phyloP scores from a whole-genome alignment of 1,284 basidiomycete species.

The Trichosporon asahii region DNA sequence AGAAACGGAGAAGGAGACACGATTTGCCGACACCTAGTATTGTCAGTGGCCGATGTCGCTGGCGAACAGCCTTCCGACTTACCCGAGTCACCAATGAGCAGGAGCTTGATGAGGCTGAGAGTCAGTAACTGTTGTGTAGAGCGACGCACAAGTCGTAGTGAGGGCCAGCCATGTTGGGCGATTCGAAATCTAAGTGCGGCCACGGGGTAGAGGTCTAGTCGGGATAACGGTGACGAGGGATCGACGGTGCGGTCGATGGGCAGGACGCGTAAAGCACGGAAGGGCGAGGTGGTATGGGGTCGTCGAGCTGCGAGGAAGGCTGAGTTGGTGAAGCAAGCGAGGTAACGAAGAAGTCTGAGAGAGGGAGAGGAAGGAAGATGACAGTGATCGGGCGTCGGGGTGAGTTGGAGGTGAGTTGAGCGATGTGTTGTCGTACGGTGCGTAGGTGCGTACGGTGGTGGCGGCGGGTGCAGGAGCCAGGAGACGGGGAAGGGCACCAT shows the following conservation, averaged over 20 bases:
- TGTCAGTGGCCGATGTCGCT: background rate
- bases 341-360: background rate
- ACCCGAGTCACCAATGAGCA: constrained; percentile 97
- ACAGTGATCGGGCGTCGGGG: background rate
- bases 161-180: constrained; percentile 41
- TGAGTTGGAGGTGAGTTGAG: constrained; percentile 5
- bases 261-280: background rate
- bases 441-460: background rate
- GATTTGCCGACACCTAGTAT: constrained; percentile 90
- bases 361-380: background rate
- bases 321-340: background rate
- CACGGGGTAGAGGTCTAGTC: background rate
- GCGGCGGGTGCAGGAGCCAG: background rate
- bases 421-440: constrained; percentile 8
- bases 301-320: background rate
- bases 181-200: background rate
- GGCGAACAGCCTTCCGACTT: constrained; percentile 27
- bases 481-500: background rate
- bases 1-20: constrained; percentile 95
- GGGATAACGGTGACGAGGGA: background rate
- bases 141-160: constrained; percentile 52
- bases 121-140: constrained; percentile 39
- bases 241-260: background rate
- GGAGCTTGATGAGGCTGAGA: constrained; percentile 78
- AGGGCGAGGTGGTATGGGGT: background rate